phyloP scores from a whole-genome alignment of 202 grass and related monocot species.

The Panicum hallii region DNA sequence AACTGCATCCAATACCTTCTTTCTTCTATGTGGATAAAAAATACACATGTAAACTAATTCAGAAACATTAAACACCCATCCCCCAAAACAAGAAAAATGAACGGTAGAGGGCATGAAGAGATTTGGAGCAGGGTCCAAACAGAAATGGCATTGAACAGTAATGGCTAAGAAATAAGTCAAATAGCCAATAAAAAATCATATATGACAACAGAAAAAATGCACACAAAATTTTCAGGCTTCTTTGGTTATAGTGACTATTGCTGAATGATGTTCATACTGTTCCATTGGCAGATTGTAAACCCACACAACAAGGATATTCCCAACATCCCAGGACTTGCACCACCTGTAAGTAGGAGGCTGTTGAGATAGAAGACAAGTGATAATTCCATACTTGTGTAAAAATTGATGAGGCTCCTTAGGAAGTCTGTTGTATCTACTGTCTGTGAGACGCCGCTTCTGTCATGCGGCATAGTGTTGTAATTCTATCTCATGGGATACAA shows the following conservation, averaged over 20 bases:
- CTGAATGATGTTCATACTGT: slow-evolving; percentile 15
- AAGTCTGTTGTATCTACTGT: slow-evolving; percentile 8
- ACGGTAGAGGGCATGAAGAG: background rate
- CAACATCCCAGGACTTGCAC: slow-evolving; percentile 81
- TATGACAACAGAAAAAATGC: background rate
- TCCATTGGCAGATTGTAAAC: slow-evolving; percentile 83
- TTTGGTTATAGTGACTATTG: background rate
- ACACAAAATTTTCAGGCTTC: background rate
- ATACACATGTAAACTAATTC: background rate
- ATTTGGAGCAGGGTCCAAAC: background rate
- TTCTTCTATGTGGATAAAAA: background rate
- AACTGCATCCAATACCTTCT: background rate
- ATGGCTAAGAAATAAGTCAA: background rate
- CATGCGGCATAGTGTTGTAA: slow-evolving; percentile 34
- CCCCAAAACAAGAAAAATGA: background rate
- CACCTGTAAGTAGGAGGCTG: slow-evolving; percentile 77
- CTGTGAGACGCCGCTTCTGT: slow-evolving; percentile 21
- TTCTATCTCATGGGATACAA: slow-evolving; percentile 13
- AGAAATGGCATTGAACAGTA: background rate
- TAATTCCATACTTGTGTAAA: slow-evolving; percentile 42
- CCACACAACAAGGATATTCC: slow-evolving; percentile 90
- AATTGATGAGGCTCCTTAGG: slow-evolving; percentile 27
- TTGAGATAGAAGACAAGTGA: slow-evolving; percentile 61
- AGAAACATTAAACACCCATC: background rate
- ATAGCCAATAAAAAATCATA: background rate